Evolutionary conservation across 768 basidiomycete genomes (phyloP).

Genomic region (Termitomyces sp.): DNA sequence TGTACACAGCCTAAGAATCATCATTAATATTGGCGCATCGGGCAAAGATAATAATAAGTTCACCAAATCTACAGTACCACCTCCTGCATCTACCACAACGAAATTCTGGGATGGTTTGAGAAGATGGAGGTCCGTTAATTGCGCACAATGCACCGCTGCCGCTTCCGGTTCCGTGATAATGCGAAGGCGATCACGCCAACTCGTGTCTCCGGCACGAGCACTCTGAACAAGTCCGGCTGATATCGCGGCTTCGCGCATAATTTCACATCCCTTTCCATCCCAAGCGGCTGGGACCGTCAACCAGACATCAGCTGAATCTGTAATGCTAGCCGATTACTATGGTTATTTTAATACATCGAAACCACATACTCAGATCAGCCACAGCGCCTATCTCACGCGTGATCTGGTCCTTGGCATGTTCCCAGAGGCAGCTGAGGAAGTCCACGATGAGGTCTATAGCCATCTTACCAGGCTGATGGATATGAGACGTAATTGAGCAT

Average conservation of each 20-base stretch:
- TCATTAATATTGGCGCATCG: constrained; percentile 22
- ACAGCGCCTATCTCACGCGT: constrained; percentile 85
- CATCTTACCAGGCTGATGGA: constrained; percentile 63
- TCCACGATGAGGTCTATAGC: constrained; percentile 81
- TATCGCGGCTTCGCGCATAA: constrained; percentile 86
- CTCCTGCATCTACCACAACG: constrained; percentile 90
- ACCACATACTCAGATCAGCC: constrained; percentile 75
- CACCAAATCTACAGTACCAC: constrained; percentile 61
- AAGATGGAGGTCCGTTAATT: constrained; percentile 76
- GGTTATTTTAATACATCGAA: constrained; percentile 1
- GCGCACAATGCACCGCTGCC: constrained; percentile 88
- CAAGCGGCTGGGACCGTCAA: constrained; percentile 89
- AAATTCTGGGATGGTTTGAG: constrained; percentile 81
- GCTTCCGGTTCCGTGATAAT: constrained; percentile 87
- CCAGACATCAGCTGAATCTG: constrained; percentile 83
- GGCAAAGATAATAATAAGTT: constrained; percentile 15
- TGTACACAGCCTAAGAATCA: constrained; percentile 48
- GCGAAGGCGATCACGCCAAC: constrained; percentile 77
- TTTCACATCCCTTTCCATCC: constrained; percentile 81
- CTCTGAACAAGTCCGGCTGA: constrained; percentile 76
- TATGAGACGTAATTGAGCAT: constrained; percentile 11
- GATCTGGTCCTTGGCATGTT: constrained; percentile 83
- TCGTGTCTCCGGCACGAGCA: constrained; percentile 61
- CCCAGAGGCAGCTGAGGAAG: constrained; percentile 81
- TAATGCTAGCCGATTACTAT: constrained; percentile 12